Percentiles rank a stretch among this genome's conserved stretches.
Conservation (phyloP, 768 basidiomycete genomes). For the Mycena pura region DNA sequence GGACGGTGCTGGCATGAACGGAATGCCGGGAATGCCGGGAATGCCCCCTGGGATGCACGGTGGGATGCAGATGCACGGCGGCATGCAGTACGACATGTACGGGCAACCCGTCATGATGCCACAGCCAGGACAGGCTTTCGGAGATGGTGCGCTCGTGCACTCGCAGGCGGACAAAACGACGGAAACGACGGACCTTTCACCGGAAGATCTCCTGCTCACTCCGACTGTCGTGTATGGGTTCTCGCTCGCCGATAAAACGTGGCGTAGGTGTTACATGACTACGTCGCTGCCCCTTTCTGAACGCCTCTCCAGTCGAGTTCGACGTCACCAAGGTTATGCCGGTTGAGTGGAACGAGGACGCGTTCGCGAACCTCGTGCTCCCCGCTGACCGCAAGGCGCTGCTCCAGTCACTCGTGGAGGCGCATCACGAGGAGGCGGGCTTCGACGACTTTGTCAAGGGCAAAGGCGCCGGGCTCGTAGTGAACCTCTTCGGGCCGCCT, state of each 20-base stretch:
- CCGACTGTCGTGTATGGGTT: conserved; percentile 68
- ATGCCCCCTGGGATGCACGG: neutral
- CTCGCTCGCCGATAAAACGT: conserved; percentile 63
- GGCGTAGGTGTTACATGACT: conserved; percentile 48
- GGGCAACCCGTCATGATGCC: conserved; percentile 29
- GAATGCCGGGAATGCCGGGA: neutral
- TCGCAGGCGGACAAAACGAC: conserved; percentile 15
- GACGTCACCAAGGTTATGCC: conserved; percentile 58
- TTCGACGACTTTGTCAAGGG: conserved; percentile 70
- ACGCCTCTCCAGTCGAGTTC: conserved; percentile 56
- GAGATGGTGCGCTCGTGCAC: conserved; percentile 28
- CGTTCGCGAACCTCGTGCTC: conserved; percentile 67
- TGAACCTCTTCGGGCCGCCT: conserved; percentile 63
- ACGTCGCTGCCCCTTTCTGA: conserved; percentile 12
- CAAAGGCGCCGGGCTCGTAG: conserved; percentile 67
- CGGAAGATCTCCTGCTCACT: conserved; percentile 62
- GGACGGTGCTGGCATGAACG: neutral
- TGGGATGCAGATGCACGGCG: too few relatives aligned
- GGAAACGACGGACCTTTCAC: conserved; percentile 41
- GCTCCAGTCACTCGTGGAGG: conserved; percentile 62
- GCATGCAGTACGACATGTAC: conserved; percentile 26
- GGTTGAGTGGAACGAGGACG: conserved; percentile 64
- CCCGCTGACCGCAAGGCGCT: conserved; percentile 58
- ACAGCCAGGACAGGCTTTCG: conserved; percentile 10
- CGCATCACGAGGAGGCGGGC: conserved; percentile 57